These are phyloP conservation scores for Arbutus unedo DNA, from an alignment of 148 eudicot species.

Conservation along the genomic window DNA sequence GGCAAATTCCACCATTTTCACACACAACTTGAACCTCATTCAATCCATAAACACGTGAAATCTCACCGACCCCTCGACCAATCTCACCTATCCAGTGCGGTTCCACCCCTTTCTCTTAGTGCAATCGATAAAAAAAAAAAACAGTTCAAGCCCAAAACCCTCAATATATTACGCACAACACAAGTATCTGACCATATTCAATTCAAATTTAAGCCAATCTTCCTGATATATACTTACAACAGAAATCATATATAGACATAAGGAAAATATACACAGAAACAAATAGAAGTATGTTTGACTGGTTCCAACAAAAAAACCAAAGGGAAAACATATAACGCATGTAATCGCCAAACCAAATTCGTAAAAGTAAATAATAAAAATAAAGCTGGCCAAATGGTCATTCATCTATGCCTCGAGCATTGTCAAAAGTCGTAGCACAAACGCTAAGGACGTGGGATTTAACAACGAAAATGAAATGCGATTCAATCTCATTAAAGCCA, in stretches of 20 bases:
- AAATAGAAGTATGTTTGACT: background rate
- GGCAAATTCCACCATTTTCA: no score
- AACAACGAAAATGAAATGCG: background rate
- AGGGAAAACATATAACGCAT: background rate
- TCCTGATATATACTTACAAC: background rate
- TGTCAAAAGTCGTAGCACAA: background rate
- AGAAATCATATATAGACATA: background rate
- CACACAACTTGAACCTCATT: no score
- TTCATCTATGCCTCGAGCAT: background rate
- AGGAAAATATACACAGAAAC: background rate
- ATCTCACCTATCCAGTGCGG: no score
- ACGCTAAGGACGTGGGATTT: background rate
- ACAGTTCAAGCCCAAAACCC: background rate
- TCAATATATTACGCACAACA: background rate
- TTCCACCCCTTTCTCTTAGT: no score
- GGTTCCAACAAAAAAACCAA: background rate
- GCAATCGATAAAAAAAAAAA: background rate
- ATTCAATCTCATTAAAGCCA: background rate
- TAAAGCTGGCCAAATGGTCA: background rate
- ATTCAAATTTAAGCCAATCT: background rate
- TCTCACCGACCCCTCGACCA: no score
- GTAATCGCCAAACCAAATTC: background rate
- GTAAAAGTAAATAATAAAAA: background rate
- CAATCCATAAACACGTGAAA: no score
- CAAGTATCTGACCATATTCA: background rate